Base-by-base conservation (phyloP, 129 eudicot species). In the Lactuca sativa region DNA sequence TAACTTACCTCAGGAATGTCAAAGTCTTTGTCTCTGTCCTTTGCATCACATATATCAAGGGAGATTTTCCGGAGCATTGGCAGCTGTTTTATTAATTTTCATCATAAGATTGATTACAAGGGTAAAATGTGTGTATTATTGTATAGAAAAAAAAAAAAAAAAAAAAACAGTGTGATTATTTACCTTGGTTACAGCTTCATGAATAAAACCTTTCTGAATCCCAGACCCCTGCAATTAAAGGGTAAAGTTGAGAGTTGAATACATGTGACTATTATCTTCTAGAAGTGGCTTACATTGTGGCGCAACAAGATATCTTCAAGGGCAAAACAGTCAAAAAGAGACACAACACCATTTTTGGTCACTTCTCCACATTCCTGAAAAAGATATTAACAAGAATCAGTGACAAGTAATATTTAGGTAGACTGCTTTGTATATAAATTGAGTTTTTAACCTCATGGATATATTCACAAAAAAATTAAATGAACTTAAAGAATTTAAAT, bases 1-100 rank as follows among this genome's bases (percentile, higher is more conserved):
- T 3, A 25, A 41, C 68, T 17, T 40, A 63, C 68, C 68, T 40
- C 68, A 4, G 68, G 68, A 73, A 86, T 63, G 77, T 88, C 89
- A 66, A 84, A 92, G 74, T 88, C 91, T 60, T 77, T 78, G 11
- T 86, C 91, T 60, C 78, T 78, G 11, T 86, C 86, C 74, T 64
- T 81, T 25, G 96, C 95, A 81, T 92, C 98, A 70, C 98, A 92
- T 38, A 82, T 48, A 75, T 92, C 98, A 18, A 92, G 83, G 67
- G 98, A 86, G 13, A 89, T 64, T 74, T 81, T 89, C 4, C 96
- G 89, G 68, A 92, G 96, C 96, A 88, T 82, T 34, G 96, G 95
- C 81, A 92, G 31, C 98, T 92, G 84, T 60, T 71, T 59, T 21
- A 21, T 21, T 21, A 21, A 21, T 21, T 68, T 11, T 40, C 2